These are phyloP conservation scores for Trichosporon sp. DNA, from an alignment of 1,284 basidiomycete genomes.

Conservation along the genomic window DNA sequence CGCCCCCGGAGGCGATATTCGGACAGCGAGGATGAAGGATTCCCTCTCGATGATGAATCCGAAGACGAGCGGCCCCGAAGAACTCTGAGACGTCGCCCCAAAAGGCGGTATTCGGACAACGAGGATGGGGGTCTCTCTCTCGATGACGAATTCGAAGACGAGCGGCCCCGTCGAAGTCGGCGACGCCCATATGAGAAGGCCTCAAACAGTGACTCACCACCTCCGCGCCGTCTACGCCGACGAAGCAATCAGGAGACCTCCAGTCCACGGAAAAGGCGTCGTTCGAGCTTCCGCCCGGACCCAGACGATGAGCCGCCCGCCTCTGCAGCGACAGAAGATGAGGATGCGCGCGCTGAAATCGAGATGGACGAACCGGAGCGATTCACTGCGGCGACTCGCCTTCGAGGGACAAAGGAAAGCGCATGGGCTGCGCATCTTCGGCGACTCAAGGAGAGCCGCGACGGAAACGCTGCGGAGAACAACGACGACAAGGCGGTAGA, in stretches of 20 bases:
- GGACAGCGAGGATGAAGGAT: too few species aligned
- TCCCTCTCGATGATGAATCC: too few species aligned
- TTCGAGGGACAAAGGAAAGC: constrained; percentile 21
- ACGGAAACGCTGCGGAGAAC: constrained; percentile 2
- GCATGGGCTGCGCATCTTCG: constrained; percentile 23
- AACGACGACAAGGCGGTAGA: background rate
- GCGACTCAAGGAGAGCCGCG: constrained; percentile 28
- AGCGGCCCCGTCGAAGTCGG: background rate
- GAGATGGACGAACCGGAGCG: constrained; percentile 48
- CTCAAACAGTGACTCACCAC: background rate
- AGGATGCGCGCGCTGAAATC: constrained; percentile 54
- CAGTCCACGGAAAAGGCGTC: background rate
- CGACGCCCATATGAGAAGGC: background rate
- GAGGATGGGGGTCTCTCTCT: too few species aligned
- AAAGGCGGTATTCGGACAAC: too few species aligned
- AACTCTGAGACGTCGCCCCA: too few species aligned
- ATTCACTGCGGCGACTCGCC: constrained; percentile 53
- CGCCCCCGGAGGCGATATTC: too few species aligned
- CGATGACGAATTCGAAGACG: too few species aligned
- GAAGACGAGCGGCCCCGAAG: too few species aligned
- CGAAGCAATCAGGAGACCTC: background rate
- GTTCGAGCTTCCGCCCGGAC: background rate
- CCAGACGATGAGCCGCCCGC: background rate
- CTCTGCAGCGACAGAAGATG: constrained; percentile 41
- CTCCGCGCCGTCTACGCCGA: background rate